Conservation (phyloP, 1,284 basidiomycete species). For the Ganoderma lucidum region DNA sequence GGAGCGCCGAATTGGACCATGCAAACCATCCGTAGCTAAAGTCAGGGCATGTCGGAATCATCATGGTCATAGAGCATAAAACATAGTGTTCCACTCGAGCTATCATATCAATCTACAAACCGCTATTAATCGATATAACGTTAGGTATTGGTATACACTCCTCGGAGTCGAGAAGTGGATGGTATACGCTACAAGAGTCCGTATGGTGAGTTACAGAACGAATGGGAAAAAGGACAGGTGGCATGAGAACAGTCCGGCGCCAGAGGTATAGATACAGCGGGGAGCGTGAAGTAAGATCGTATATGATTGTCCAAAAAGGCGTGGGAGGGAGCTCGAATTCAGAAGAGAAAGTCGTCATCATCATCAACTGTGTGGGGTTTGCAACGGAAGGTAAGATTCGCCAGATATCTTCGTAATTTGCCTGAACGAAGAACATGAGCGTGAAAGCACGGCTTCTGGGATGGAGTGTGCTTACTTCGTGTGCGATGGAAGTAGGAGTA, state of each 20-base stretch:
- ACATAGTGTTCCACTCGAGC: neutral
- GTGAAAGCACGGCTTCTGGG: neutral
- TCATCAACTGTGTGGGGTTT: constrained; percentile 14
- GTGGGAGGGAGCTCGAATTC: constrained; percentile 1
- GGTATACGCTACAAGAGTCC: neutral
- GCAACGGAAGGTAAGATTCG: constrained; percentile 22
- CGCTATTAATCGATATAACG: neutral
- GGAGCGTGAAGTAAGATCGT: neutral
- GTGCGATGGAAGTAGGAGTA: constrained; percentile 20
- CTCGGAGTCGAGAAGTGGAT: neutral
- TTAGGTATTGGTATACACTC: neutral
- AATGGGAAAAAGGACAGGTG: neutral
- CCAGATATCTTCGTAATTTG: constrained; percentile 28
- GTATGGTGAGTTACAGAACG: neutral
- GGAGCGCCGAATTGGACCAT: neutral
- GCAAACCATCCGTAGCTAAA: neutral
- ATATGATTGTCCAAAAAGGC: neutral
- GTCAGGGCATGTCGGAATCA: neutral
- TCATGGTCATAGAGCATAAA: constrained; percentile 4
- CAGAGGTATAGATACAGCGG: constrained; percentile 12
- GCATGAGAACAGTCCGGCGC: neutral
- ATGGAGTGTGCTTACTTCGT: constrained; percentile 15
- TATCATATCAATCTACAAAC: neutral
- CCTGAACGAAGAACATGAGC: constrained; percentile 12
- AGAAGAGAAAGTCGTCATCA: constrained; percentile 22